Evolutionary conservation across 163 green algal genomes (phyloP).

Genomic region (Chlorella variabilis): DNA sequence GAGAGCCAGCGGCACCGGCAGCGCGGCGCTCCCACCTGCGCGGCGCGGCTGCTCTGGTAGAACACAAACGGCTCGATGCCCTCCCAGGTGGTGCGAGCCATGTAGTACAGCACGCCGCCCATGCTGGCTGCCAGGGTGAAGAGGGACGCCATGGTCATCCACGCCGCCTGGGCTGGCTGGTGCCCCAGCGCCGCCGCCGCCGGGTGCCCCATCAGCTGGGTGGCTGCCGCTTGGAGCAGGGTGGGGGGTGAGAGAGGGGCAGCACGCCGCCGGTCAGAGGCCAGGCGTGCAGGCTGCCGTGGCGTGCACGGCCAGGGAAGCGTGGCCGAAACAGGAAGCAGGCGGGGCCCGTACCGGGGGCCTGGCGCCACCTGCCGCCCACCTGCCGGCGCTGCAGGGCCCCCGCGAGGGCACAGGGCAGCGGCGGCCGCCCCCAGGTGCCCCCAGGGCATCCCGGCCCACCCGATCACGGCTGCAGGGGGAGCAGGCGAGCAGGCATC

Average conservation of each 20-base stretch:
- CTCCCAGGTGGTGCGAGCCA: conserved; percentile 41
- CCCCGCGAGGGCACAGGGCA: no score
- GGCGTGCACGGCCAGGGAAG: no score
- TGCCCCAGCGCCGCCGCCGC: conserved; percentile 16
- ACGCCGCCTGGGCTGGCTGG: conserved; percentile 2
- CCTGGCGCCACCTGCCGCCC: no score
- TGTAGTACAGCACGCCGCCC: conserved; percentile 36
- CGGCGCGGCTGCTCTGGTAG: not conserved
- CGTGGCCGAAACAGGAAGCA: no score
- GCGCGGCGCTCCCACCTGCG: not conserved
- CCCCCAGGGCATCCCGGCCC: no score
- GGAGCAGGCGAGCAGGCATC: not conserved
- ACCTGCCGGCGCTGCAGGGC: not conserved
- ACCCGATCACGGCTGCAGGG: not conserved
- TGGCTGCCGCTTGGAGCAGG: not conserved
- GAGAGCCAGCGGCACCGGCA: not conserved
- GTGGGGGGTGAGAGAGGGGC: not conserved
- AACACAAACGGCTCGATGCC: conserved; percentile 42
- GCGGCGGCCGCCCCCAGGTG: no score
- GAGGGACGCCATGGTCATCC: conserved; percentile 30
- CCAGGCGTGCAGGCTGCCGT: no score
- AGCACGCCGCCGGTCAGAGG: no score
- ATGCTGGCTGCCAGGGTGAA: conserved; percentile 34
- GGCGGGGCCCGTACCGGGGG: no score
- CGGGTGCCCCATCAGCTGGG: conserved; percentile 1